phyloP scores from a whole-genome alignment of 495 filamentous ascomycete genomes.

The Tetracladium setigerum region DNA sequence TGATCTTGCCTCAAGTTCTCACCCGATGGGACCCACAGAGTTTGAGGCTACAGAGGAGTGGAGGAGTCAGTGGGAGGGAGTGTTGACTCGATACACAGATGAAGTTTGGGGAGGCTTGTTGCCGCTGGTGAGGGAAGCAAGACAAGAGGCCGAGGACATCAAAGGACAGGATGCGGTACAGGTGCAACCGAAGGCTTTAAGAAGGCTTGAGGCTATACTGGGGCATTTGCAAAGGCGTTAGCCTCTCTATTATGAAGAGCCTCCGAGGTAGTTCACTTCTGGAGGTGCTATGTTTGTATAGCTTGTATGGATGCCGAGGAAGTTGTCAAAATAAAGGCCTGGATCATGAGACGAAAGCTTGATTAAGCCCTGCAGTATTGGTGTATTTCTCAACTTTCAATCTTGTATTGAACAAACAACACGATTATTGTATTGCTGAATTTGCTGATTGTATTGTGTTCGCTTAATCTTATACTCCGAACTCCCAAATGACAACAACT shows the following conservation, averaged over 20 bases:
- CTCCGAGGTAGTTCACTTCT: no score
- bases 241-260: no score
- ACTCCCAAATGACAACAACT: no score
- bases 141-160: conserved; percentile 44
- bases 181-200: conserved; percentile 13
- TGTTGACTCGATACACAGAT: conserved; percentile 61
- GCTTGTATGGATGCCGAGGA: no score
- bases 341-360: no score
- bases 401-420: no score
- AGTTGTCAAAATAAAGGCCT: neutral
- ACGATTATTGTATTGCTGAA: no score
- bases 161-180: conserved; percentile 20
- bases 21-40: neutral
- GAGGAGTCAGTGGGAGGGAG: conserved; percentile 50
- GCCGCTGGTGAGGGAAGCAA: conserved; percentile 55
- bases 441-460: no score
- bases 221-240: conserved; percentile 13
- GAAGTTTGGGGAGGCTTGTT: conserved; percentile 72
- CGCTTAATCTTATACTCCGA: no score
- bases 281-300: no score
- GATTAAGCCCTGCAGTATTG: no score
- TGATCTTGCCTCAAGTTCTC: neutral
- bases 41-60: conserved; percentile 36
- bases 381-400: no score
- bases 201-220: conserved; percentile 17